These are phyloP conservation scores for Mycotypha africana DNA, from an alignment of 371 early-diverging fungal species.

Conservation along the genomic window DNA sequence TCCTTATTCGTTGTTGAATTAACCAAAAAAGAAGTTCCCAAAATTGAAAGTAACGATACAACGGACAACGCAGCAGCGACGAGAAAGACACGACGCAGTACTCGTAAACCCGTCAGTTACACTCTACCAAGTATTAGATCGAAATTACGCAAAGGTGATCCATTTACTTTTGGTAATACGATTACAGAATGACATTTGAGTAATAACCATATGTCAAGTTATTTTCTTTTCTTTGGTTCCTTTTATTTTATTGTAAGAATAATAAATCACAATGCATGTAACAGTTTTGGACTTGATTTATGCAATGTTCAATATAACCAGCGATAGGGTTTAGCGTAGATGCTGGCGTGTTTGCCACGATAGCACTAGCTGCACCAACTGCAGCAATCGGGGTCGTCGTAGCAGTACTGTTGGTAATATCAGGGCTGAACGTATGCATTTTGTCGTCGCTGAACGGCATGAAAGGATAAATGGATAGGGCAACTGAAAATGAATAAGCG, in stretches of 20 bases:
- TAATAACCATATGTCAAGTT: too few relatives aligned
- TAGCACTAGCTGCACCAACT: too few relatives aligned
- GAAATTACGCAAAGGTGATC: constrained; percentile 19
- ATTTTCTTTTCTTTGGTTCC: too few relatives aligned
- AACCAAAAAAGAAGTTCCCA: background rate
- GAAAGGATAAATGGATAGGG: constrained; percentile 18
- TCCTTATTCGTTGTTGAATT: background rate
- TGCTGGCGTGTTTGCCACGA: too few relatives aligned
- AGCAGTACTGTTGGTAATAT: too few relatives aligned
- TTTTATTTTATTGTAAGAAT: too few relatives aligned
- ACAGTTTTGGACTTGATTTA: constrained; percentile 5
- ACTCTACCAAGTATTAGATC: constrained; percentile 7
- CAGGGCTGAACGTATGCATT: too few relatives aligned
- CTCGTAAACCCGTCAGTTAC: constrained; percentile 8
- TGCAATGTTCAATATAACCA: constrained; percentile 3
- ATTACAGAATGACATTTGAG: background rate
- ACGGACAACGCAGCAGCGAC: background rate
- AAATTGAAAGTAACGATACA: background rate
- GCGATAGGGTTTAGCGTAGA: too few relatives aligned
- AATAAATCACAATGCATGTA: constrained; percentile 16
- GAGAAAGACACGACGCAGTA: background rate
- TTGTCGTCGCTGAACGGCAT: too few relatives aligned
- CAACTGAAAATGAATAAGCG: constrained; percentile 26
- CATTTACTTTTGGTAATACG: constrained; percentile 13
- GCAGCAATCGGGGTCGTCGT: too few relatives aligned